Evolutionary conservation across 768 basidiomycete species (phyloP).

Genomic region (Leucocoprinus birnbaumii): DNA sequence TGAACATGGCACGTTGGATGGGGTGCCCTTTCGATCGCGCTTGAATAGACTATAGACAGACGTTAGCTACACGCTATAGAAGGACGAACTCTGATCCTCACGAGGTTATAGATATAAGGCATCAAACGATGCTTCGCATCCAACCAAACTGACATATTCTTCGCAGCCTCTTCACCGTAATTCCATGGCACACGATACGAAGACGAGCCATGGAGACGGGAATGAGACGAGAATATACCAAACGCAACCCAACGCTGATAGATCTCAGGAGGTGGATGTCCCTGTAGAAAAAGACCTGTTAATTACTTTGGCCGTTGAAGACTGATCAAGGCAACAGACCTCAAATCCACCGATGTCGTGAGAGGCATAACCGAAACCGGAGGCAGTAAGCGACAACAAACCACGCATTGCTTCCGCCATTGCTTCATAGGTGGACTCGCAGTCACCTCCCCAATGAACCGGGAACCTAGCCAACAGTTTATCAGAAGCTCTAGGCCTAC

Average conservation of each 20-base stretch:
- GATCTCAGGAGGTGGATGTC: conserved; percentile 63
- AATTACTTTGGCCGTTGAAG: background rate
- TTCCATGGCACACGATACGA: conserved; percentile 81
- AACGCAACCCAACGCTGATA: conserved; percentile 79
- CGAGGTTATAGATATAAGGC: conserved; percentile 66
- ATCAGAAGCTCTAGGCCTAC: background rate
- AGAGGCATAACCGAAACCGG: conserved; percentile 70
- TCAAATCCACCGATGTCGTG: conserved; percentile 82
- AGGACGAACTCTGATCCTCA: conserved; percentile 17
- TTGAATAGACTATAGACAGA: conserved; percentile 45
- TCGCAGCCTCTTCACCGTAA: conserved; percentile 68
- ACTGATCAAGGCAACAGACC: conserved; percentile 27
- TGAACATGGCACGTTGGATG: conserved; percentile 62
- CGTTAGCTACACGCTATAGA: background rate
- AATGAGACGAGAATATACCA: conserved; percentile 74
- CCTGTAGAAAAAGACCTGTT: conserved; percentile 29
- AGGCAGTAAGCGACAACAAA: conserved; percentile 58
- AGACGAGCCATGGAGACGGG: conserved; percentile 67
- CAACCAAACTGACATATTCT: conserved; percentile 58
- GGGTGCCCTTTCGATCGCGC: conserved; percentile 52
- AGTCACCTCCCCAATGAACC: conserved; percentile 71
- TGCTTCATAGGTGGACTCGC: conserved; percentile 74
- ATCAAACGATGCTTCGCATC: conserved; percentile 68
- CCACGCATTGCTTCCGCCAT: conserved; percentile 77
- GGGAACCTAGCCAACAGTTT: conserved; percentile 27